Evolutionary conservation across 192 early-diverging fungal genomes (phyloP).

Genomic region (Coemansia sp.): DNA sequence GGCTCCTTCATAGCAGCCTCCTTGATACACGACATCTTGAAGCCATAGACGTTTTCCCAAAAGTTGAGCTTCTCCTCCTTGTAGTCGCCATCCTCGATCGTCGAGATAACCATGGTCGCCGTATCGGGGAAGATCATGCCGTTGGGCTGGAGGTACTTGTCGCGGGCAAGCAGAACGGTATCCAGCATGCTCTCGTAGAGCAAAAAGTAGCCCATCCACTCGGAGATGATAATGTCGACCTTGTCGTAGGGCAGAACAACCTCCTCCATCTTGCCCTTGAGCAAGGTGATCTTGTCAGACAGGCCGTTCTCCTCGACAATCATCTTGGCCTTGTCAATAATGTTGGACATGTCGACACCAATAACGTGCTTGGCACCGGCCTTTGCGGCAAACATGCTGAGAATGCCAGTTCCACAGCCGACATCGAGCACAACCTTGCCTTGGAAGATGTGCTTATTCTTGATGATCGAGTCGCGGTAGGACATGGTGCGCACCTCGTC

Average conservation of each 20-base stretch:
- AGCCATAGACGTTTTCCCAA: constrained; percentile 96
- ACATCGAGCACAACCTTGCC: constrained; percentile 98
- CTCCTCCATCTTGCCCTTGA: constrained; percentile 98
- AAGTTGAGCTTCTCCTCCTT: constrained; percentile 87
- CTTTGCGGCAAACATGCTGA: constrained; percentile 99
- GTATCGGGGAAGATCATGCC: constrained; percentile 91
- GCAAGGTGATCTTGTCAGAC: constrained; percentile 80
- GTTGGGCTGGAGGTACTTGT: constrained; percentile 84
- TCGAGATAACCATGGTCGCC: constrained; percentile 82
- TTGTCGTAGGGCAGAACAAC: constrained; percentile 88
- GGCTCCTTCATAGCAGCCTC: constrained; percentile 82
- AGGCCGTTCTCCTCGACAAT: constrained; percentile 96
- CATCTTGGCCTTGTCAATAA: constrained; percentile 91
- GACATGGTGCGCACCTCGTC: constrained; percentile 92
- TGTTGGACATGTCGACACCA: constrained; percentile 97
- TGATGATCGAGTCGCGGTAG: constrained; percentile 92
- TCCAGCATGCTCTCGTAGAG: constrained; percentile 99
- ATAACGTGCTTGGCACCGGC: constrained; percentile 94
- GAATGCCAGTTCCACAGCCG: constrained; percentile 98
- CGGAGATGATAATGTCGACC: constrained; percentile 99
- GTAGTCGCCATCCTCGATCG: constrained; percentile 95
- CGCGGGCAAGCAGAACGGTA: constrained; percentile 96
- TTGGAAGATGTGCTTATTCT: constrained; percentile 95
- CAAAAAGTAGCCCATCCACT: constrained; percentile 99
- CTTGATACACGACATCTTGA: constrained; percentile 96